These are phyloP conservation scores for Phytophthora melonis DNA, from an alignment of 352 stramenopile genomes.

Conservation along the genomic window DNA sequence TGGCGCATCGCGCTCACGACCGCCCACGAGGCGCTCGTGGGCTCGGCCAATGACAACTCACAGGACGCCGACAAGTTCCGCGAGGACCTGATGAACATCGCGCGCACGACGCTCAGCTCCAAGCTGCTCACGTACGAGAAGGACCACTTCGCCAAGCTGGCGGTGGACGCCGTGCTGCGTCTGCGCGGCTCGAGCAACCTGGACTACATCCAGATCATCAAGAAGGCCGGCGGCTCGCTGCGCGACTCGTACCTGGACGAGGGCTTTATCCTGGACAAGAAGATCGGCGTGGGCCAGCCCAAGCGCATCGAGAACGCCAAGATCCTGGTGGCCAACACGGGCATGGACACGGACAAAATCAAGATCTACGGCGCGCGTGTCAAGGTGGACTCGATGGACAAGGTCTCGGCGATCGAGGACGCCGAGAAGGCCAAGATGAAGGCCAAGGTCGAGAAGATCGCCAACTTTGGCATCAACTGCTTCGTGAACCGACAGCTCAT, in stretches of 20 bases:
- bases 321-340: slow-evolving; percentile 99
- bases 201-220: slow-evolving; percentile 99
- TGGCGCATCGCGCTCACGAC: slow-evolving; percentile 95
- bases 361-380: slow-evolving; percentile 99
- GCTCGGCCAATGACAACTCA: slow-evolving; percentile 85
- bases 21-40: slow-evolving; percentile 92
- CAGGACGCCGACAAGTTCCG: slow-evolving; percentile 90
- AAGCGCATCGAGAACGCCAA: slow-evolving; percentile 98
- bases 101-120: slow-evolving; percentile 97
- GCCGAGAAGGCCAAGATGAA: slow-evolving; percentile 99
- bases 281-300: slow-evolving; percentile 95
- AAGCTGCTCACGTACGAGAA: slow-evolving; percentile 99
- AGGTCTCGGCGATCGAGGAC: slow-evolving; percentile 99
- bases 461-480: slow-evolving; percentile 98
- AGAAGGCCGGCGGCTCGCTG: slow-evolving; percentile 96
- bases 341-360: slow-evolving; percentile 99
- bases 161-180: slow-evolving; percentile 97
- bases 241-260: slow-evolving; percentile 98
- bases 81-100: slow-evolving; percentile 97
- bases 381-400: slow-evolving; percentile 98
- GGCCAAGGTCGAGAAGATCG: slow-evolving; percentile 98
- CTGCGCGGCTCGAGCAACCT: slow-evolving; percentile 96
- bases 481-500: slow-evolving; percentile 99
- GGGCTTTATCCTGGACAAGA: slow-evolving; percentile 99
- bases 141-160: slow-evolving; percentile 96